A percentile compares a stretch with the other conserved stretches of the same genome.
These are phyloP conservation scores for Brassica hybrid DNA, from an alignment of 441 rosid genomes.

Conservation along the genomic window DNA sequence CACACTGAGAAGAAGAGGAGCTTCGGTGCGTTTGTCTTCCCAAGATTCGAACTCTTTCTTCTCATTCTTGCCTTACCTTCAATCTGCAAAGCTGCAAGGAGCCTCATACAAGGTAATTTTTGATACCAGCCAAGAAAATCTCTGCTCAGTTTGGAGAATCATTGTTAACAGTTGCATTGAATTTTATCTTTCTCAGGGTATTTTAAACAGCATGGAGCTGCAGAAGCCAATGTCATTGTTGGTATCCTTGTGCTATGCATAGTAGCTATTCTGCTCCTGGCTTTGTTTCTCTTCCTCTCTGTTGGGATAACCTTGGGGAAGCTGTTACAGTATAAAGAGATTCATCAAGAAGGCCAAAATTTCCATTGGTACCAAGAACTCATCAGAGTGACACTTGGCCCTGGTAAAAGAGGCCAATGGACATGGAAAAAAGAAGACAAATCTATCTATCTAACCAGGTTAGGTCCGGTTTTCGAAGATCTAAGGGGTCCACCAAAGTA, in stretches of 20 bases:
- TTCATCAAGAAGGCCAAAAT: constrained; percentile 83
- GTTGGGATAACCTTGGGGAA: constrained; percentile 84
- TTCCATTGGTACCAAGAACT: constrained; percentile 96
- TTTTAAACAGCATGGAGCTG: constrained; percentile 54
- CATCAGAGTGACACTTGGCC: constrained; percentile 82
- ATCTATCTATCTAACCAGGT: constrained; percentile 51
- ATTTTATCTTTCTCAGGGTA: constrained; percentile 36
- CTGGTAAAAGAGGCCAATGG: constrained; percentile 98
- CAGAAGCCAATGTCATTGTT: constrained; percentile 51
- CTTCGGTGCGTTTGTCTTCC: constrained; percentile 75
- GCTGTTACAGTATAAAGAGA: constrained; percentile 92
- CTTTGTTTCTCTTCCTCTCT: constrained; percentile 76
- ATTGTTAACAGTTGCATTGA: not conserved
- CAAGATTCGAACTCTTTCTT: constrained; percentile 87
- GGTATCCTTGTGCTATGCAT: constrained; percentile 66
- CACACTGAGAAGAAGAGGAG: constrained; percentile 49
- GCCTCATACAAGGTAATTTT: constrained; percentile 65
- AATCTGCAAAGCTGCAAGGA: constrained; percentile 69
- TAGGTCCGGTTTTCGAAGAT: constrained; percentile 90
- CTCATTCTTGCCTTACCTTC: constrained; percentile 79
- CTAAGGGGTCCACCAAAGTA: constrained; percentile 97
- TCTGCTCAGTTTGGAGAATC: not conserved
- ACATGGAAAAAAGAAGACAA: constrained; percentile 70
- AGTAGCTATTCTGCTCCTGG: constrained; percentile 58
- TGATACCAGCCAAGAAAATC: not conserved